Evolutionary conservation across 371 early-diverging fungal genomes (phyloP).

Genomic region (Rhizomucor pusillus): DNA sequence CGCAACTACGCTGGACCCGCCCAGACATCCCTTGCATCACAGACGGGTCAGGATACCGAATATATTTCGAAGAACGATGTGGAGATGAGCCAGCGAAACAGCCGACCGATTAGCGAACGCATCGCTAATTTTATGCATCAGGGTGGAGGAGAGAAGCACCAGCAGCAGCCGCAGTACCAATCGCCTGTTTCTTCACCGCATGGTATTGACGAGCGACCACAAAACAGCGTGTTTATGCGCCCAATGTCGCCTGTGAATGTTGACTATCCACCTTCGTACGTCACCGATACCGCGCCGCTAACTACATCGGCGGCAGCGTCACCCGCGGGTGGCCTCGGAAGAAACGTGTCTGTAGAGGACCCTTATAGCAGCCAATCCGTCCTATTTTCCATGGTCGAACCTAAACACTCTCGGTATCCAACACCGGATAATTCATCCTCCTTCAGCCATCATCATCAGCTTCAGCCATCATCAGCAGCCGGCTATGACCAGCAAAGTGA

Average conservation of each 20-base stretch:
- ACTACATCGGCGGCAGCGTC: constrained; percentile 14
- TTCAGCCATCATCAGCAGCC: neutral
- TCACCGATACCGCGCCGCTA: constrained; percentile 22
- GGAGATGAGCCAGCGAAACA: constrained; percentile 8
- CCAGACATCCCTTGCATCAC: neutral
- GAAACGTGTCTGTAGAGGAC: constrained; percentile 32
- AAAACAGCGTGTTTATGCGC: constrained; percentile 32
- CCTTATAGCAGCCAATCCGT: constrained; percentile 37
- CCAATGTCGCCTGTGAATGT: constrained; percentile 37
- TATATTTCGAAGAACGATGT: constrained; percentile 16
- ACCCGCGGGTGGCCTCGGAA: neutral
- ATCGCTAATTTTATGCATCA: constrained; percentile 17
- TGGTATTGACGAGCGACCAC: neutral
- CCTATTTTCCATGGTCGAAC: constrained; percentile 38
- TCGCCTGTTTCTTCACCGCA: neutral
- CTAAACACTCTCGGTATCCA: constrained; percentile 10
- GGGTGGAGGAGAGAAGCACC: constrained; percentile 7
- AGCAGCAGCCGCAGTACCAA: constrained; percentile 2
- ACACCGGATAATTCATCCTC: neutral
- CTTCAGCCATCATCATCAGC: neutral
- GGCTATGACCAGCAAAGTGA: constrained; percentile 9
- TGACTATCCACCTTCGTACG: constrained; percentile 22
- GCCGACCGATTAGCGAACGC: constrained; percentile 12
- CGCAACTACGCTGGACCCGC: constrained; percentile 11
- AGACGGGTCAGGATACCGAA: constrained; percentile 8